Evolutionary conservation across 495 filamentous ascomycete genomes (phyloP), one percentile per base, ranked within the genome.

Genomic region (Recurvomyces mirabilis): DNA sequence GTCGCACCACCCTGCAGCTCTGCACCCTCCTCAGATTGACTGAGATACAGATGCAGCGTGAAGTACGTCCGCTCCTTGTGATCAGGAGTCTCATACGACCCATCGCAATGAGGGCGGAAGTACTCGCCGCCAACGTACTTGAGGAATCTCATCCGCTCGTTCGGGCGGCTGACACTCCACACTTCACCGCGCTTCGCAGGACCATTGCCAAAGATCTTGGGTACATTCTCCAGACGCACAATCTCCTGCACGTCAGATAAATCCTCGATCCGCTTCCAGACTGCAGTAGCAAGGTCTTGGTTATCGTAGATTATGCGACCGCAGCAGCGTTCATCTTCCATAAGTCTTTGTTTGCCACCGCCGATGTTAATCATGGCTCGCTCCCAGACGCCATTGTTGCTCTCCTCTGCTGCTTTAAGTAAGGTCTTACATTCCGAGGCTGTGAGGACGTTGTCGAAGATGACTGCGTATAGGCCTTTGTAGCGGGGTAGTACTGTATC

Each of bases 41-140:
- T 87, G 38, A 95, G 69, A 60, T 94, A 95, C 13, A 94, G 60
- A 46, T 95, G 88, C 20, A 93, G 61, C 0, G 88, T 94, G 53
- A 78, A 81, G 41, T 77, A 71, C 2, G 84, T 84, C 22, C 54
- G 43, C 57, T 85, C 73, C 32, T 57, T 59, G 15, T 66, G 56
- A 49, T 80, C 72, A 1, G 73, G 69, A 9, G 79, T 79, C 7
- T 64, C 59, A 56, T 82, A 93, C 12, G 59, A 51, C 14, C 72
- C 81, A 62, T 94, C 87, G 54, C 74, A 78, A 58, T 94, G 87
- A 3, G 79, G 67, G 37, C 67, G 72, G 52, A 94, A 94, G 58
- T 81, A 89, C 52, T 86, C 74, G 0, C 84, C 84, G 5, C 69
- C 65, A 1, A 69, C 74, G 58, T 93, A 94, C 53, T 73, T 82